Evolutionary conservation across 2,329 filamentous ascomycete genomes (phyloP).

Genomic region (Ophiostoma quercus): DNA sequence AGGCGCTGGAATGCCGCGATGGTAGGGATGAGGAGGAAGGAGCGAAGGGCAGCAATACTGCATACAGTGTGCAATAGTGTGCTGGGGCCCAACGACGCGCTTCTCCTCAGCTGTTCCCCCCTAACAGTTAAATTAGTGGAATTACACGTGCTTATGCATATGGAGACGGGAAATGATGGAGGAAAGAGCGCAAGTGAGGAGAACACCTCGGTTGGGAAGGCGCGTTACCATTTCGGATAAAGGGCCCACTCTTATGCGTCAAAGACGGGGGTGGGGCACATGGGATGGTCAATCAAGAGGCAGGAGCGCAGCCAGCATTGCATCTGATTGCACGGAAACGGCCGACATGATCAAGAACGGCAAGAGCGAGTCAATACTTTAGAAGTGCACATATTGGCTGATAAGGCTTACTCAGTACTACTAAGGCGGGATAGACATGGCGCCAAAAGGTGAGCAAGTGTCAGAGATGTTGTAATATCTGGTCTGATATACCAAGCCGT

Average conservation of each 20-base stretch:
- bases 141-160: constrained; percentile 20
- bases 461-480: too few relatives aligned
- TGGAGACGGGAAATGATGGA: constrained; percentile 9
- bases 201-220: constrained; percentile 20
- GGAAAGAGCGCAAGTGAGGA: constrained; percentile 13
- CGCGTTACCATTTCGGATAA: constrained; percentile 14
- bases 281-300: not conserved
- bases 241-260: constrained; percentile 10
- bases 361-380: too few relatives aligned
- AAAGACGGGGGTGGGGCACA: not conserved
- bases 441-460: too few relatives aligned
- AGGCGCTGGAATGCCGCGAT: not conserved
- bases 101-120: not conserved
- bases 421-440: too few relatives aligned
- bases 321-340: not conserved
- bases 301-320: not conserved
- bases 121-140: constrained; percentile 16
- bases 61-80: too few relatives aligned
- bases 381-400: too few relatives aligned
- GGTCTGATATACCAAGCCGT: too few relatives aligned
- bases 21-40: constrained; percentile 3
- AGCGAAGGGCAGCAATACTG: not conserved
- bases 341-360: too few relatives aligned
- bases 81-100: constrained; percentile 10
- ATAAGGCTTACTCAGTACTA: too few relatives aligned